Evolutionary conservation across 192 early-diverging fungal genomes (phyloP).

Genomic region (Mortierella antarctica): DNA sequence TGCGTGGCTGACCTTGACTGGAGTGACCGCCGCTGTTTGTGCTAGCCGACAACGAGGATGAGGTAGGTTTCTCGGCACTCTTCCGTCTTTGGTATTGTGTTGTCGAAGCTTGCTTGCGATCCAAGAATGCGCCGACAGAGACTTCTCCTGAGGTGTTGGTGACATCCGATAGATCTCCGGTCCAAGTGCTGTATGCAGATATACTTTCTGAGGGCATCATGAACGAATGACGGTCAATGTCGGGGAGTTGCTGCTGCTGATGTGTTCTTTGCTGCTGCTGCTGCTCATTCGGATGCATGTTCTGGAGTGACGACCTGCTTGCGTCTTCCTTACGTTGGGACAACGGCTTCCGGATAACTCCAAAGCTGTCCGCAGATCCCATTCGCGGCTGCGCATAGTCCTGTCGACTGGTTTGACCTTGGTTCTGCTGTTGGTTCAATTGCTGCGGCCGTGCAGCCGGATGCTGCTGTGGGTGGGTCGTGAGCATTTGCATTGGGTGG

Average conservation of each 20-base stretch:
- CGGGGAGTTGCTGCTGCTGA: constrained; percentile 5
- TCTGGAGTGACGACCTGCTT: not conserved
- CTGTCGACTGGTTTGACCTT: not conserved
- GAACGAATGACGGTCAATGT: constrained; percentile 39
- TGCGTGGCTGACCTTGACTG: not conserved
- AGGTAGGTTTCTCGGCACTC: constrained; percentile 5
- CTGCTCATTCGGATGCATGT: not conserved
- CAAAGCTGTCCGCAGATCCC: constrained; percentile 45
- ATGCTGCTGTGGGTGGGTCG: not conserved
- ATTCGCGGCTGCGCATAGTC: constrained; percentile 12
- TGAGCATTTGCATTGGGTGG: too few relatives aligned
- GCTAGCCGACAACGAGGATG: not conserved
- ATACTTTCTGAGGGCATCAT: constrained; percentile 47
- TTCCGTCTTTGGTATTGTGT: constrained; percentile 7
- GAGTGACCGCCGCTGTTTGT: not conserved
- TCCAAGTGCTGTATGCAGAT: constrained; percentile 35
- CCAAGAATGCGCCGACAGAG: constrained; percentile 38
- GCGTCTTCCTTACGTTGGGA: constrained; percentile 12
- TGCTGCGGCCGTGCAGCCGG: not conserved
- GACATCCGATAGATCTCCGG: constrained; percentile 48
- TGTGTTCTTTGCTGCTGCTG: not conserved
- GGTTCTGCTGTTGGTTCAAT: not conserved
- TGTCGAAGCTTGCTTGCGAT: constrained; percentile 21
- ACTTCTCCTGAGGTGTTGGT: constrained; percentile 50
- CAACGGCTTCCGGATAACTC: constrained; percentile 26